A percentile compares a stretch with the other conserved stretches of the same genome.
Conservation (phyloP, 352 stramenopile species). For the Aphanomyces euteiches region DNA sequence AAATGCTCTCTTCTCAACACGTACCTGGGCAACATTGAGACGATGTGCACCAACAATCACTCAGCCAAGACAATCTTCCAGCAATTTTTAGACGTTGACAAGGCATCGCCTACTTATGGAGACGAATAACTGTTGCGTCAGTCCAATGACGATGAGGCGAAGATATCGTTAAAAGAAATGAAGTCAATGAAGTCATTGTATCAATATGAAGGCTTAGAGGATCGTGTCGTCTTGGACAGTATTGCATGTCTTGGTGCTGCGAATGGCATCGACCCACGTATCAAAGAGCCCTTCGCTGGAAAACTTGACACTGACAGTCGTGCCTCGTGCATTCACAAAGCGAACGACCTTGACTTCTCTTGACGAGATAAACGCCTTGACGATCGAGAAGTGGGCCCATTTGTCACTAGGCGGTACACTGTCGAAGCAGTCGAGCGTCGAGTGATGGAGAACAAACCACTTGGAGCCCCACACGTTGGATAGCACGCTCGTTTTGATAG, state of each 20-base stretch:
- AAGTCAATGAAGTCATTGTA: no score
- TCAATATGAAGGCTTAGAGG: no score
- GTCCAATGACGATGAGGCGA: no score
- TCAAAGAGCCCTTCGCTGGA: constrained; percentile 65
- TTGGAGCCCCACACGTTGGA: not conserved
- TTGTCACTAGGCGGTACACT: not conserved
- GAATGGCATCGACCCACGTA: constrained; percentile 39
- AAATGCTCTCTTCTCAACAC: constrained; percentile 26
- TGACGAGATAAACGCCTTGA: constrained; percentile 39
- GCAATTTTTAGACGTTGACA: constrained; percentile 22
- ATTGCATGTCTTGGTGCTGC: no score
- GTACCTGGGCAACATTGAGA: constrained; percentile 22
- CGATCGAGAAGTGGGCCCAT: not conserved
- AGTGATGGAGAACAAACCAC: not conserved
- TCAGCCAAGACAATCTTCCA: constrained; percentile 1
- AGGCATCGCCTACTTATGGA: constrained; percentile 1
- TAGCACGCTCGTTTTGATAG: constrained; percentile 58
- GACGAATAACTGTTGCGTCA: not conserved
- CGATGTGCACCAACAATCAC: constrained; percentile 18
- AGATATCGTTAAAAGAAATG: no score
- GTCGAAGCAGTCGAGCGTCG: constrained; percentile 1
- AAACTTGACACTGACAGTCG: constrained; percentile 52
- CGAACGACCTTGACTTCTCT: constrained; percentile 61
- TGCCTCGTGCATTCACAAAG: constrained; percentile 59
- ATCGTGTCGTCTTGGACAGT: no score